Evolutionary conservation across 305 asterid species (phyloP), one percentile per base, ranked within the genome.

Genomic region (Petunia hybrid): DNA sequence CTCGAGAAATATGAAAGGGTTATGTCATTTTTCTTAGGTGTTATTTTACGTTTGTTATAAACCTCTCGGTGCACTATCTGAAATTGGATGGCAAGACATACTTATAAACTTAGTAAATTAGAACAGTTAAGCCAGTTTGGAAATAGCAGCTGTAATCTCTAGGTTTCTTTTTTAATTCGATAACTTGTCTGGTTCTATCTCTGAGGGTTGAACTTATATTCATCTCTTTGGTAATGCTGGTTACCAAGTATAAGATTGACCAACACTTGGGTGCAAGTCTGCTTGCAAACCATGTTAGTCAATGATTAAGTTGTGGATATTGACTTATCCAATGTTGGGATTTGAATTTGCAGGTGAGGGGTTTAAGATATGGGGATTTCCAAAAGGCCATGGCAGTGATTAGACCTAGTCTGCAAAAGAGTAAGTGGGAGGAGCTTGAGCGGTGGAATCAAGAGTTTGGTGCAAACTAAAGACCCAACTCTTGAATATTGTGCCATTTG

Each of bases 401-500:
- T 16, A 82, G 97, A 60, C 98, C 99, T 12, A 96, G 98, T 88
- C 89, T 94, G 78, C 95, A 92, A 86, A 92, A 89, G 89, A 88
- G 90, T 88, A 93, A 92, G 88, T 96, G 99, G 99, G 88, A 87
- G 83, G 99, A 96, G 84, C 97, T 96, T 38, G 98, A 94, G 59
- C 88, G 56, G 79, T 96, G 98, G 99, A 96, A 96, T 81, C 86
- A 84, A 70, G 97, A 94, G 87, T 94, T 91, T 16, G 99, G 98
- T 65, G 89, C 97, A 22, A 93, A 86, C 87, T 94, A 88, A 89
- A 53, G 40, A 40, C 40, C 9, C 76, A 43, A 73, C 62, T 51
- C 63, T 36, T 6, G 78, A 71, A 10, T 35, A 12, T 14, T 12
- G 8, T 13, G 78, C 62, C 48, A 6, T 48, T 22, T 71, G 61